Evolutionary conservation across 345 rosid species (phyloP).

Genomic region (Pistacia vera): DNA sequence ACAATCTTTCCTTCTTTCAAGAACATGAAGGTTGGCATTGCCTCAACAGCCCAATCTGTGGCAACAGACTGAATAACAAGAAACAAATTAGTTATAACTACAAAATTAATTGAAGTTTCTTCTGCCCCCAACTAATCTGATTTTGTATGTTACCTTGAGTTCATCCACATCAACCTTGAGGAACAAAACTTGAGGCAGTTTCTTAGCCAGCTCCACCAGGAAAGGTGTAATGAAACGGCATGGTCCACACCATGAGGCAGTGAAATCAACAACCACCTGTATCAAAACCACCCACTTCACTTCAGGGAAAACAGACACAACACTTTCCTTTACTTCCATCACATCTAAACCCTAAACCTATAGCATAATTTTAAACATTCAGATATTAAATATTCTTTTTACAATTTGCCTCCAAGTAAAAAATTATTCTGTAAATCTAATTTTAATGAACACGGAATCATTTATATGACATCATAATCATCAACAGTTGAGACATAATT

Average conservation of each 20-base stretch:
- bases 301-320: neutral
- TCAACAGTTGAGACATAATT: too few species aligned
- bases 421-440: too few species aligned
- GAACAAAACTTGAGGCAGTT: conserved; percentile 49
- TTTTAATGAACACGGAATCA: too few species aligned
- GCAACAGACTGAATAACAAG: conserved; percentile 57
- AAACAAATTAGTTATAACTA: neutral
- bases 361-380: too few species aligned
- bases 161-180: conserved; percentile 83
- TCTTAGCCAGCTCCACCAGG: conserved; percentile 74
- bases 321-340: neutral
- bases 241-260: conserved; percentile 87
- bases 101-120: neutral
- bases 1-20: conserved; percentile 70
- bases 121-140: neutral
- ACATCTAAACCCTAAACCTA: neutral
- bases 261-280: conserved; percentile 81
- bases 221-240: conserved; percentile 74
- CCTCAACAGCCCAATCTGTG: conserved; percentile 65
- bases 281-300: neutral
- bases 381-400: too few species aligned
- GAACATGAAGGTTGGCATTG: conserved; percentile 85
- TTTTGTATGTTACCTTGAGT: conserved; percentile 47
- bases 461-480: too few species aligned
- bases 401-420: too few species aligned